Conservation (phyloP, 108 stramenopile genomes). For the Pinguiococcus pyrenoidosus region DNA sequence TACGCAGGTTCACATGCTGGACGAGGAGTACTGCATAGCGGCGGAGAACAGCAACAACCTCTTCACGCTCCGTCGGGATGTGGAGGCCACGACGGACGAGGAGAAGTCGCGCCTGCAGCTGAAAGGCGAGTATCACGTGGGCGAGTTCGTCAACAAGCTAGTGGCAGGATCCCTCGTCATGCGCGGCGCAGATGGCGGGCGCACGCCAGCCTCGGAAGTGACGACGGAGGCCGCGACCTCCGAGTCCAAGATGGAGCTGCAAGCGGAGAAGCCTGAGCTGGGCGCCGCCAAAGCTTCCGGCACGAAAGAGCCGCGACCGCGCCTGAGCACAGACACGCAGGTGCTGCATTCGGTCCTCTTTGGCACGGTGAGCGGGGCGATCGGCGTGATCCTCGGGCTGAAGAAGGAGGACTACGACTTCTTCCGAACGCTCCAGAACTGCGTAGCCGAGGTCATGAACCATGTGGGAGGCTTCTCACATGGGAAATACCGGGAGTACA, state of each 20-base stretch:
- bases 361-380: neutral
- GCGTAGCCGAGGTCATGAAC: constrained; percentile 47
- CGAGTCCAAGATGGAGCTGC: neutral
- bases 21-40: constrained; percentile 75
- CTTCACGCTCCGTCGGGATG: constrained; percentile 59
- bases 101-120: constrained; percentile 72
- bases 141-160: constrained; percentile 88
- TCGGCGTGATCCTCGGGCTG: neutral
- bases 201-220: constrained; percentile 1
- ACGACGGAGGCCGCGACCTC: constrained; percentile 1
- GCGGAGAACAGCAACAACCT: constrained; percentile 80
- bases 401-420: constrained; percentile 52
- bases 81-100: constrained; percentile 63
- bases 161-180: constrained; percentile 75
- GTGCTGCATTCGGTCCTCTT: too few species aligned
- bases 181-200: constrained; percentile 34
- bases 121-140: constrained; percentile 80
- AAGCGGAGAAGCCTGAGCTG: neutral
- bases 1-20: constrained; percentile 78
- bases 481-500: constrained; percentile 64
- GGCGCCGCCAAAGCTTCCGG: constrained; percentile 12
- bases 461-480: constrained; percentile 75
- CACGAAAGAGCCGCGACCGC: neutral
- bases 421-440: constrained; percentile 54
- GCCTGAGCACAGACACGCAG: too few species aligned